Evolutionary conservation across 768 basidiomycete species (phyloP).

Genomic region (Hericium erinaceus): DNA sequence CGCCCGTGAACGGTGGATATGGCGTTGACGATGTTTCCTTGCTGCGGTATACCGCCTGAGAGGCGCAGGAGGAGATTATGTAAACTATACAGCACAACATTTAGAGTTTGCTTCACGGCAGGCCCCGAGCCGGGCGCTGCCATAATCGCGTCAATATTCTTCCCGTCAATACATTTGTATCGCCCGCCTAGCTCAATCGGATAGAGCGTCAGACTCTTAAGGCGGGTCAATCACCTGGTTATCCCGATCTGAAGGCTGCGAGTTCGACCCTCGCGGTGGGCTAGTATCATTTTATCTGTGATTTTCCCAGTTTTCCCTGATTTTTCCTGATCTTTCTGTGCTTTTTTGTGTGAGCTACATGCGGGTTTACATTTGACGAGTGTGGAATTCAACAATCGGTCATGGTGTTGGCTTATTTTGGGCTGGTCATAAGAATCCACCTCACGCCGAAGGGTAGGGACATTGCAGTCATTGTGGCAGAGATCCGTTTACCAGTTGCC

Average conservation of each 20-base stretch:
- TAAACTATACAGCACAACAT: constrained; percentile 13
- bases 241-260: constrained; percentile 46
- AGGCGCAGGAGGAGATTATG: neutral
- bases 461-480: no score
- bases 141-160: neutral
- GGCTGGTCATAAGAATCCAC: no score
- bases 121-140: neutral
- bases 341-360: no score
- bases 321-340: neutral
- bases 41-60: neutral
- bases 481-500: no score
- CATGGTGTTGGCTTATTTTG: no score
- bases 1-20: constrained; percentile 6
- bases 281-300: constrained; percentile 21
- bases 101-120: constrained; percentile 1
- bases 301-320: constrained; percentile 12
- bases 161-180: neutral
- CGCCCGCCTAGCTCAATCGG: constrained; percentile 60
- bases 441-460: no score
- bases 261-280: constrained; percentile 59
- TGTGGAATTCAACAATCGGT: no score
- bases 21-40: neutral
- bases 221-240: neutral
- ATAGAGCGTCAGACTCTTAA: constrained; percentile 62
- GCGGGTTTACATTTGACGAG: no score